Evolutionary conservation across 2,329 filamentous ascomycete genomes (phyloP), one percentile per base, ranked within the genome.

Genomic region (Rachicladosporium sp.): DNA sequence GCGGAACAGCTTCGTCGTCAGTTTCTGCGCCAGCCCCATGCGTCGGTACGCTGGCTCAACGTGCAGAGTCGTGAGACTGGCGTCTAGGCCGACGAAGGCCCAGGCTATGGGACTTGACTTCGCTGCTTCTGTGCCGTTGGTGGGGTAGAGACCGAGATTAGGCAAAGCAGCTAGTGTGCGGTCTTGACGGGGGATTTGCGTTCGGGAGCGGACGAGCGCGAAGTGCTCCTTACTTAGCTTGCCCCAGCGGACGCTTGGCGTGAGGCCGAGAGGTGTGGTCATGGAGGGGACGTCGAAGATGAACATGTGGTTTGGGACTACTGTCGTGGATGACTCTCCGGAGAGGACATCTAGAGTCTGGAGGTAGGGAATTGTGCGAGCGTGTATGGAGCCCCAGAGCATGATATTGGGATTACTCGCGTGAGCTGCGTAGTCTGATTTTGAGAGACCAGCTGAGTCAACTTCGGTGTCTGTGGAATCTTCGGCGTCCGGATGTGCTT

Each of bases 61-160:
- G 53, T 80, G 74, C 29, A 82, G 56, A 23, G 70, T 72, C 8
- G 68, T 71, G 10, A 81, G 54, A n/a, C 72, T 76, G 1, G 70
- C 77, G 50, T 82, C 78, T 2, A 71, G 61, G 0, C 74, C 76
- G 59, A 65, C 49, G 39, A 84, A 81, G 0, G 70, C 72, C 80
- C 80, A 85, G 0, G 78, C 74, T 4, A 83, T 60, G 0, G 75
- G 71, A 1, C 60, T 67, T 11, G 71, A 67, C 1, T 60, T 68
- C 1, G 64, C 66, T 2, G 12, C 5, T 11, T 70, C 64, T 1
- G 38, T 68, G 1, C 19, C 29, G 10, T 48, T 29, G 2, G 15
- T 34, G 21, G 38, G 42, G 37, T 44, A 57, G 33, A 59, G 50
- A 3, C 50, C 54, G 11, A 56, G 37, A 71, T 60, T 13, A 6